phyloP scores from a whole-genome alignment of 495 filamentous ascomycete genomes.

The Neurospora discreta region DNA sequence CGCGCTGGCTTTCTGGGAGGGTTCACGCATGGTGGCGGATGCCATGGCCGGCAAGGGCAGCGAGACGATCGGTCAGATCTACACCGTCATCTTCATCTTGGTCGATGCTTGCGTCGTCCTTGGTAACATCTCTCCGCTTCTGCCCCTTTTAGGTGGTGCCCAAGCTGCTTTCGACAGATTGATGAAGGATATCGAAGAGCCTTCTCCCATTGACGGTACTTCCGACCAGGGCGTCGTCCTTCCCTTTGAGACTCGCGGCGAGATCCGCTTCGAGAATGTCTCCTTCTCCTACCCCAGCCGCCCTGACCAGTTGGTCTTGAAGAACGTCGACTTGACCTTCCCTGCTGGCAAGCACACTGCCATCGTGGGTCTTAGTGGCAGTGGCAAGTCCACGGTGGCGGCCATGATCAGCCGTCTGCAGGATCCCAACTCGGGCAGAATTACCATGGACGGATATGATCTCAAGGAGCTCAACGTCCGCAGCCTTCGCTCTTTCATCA shows the following conservation, averaged over 20 bases:
- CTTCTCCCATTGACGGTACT: conserved; percentile 66
- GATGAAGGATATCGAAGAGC: conserved; percentile 74
- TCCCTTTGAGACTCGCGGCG: conserved; percentile 56
- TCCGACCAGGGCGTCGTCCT: conserved; percentile 52
- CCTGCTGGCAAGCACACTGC: conserved; percentile 80
- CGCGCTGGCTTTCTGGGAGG: conserved; percentile 88
- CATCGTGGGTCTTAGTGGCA: conserved; percentile 39
- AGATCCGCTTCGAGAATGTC: conserved; percentile 63
- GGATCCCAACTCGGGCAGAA: conserved; percentile 61
- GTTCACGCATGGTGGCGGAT: conserved; percentile 60
- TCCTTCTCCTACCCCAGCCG: conserved; percentile 88
- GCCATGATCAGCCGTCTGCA: conserved; percentile 85
- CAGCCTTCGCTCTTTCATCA: conserved; percentile 78
- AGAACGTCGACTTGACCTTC: conserved; percentile 63
- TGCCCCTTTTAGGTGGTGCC: conserved; percentile 58
- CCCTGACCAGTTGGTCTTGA: conserved; percentile 71
- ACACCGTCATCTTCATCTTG: conserved; percentile 20
- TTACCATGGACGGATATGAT: conserved; percentile 72
- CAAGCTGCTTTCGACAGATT: conserved; percentile 79
- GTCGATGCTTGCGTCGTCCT: conserved; percentile 44
- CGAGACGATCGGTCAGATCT: conserved; percentile 15
- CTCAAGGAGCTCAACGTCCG: conserved; percentile 66
- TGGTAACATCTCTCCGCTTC: conserved; percentile 72
- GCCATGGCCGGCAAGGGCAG: conserved; percentile 36
- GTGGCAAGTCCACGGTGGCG: conserved; percentile 85